phyloP scores from a whole-genome alignment of 2,329 filamentous ascomycete genomes.

The Truncatella angustata region DNA sequence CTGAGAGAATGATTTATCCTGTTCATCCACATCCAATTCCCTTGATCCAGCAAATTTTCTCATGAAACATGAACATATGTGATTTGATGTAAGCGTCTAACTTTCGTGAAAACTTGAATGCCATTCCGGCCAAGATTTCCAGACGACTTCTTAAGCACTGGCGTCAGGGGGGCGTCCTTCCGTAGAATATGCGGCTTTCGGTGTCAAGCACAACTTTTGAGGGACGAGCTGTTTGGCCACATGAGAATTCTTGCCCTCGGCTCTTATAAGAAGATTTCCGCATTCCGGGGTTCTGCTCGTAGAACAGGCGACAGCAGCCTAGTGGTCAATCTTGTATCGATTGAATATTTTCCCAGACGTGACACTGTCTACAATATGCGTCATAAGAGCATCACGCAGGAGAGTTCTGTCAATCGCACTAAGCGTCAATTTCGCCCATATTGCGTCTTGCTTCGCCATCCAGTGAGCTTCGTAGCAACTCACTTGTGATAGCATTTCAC shows the following conservation, averaged over 20 bases:
- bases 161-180: constrained; percentile 34
- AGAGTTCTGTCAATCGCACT: constrained; percentile 29
- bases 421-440: neutral
- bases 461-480: neutral
- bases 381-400: constrained; percentile 30
- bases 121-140: constrained; percentile 16
- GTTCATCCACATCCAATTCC: neutral
- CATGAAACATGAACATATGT: constrained; percentile 14
- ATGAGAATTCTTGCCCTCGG: constrained; percentile 34
- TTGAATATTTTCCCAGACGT: constrained; percentile 30
- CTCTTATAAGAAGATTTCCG: constrained; percentile 35
- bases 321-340: constrained; percentile 13
- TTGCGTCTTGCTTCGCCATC: too few relatives aligned
- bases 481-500: constrained; percentile 12
- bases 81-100: constrained; percentile 12
- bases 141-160: constrained; percentile 19
- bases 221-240: constrained; percentile 37
- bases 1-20: constrained; percentile 19
- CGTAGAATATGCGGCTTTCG: constrained; percentile 34
- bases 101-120: constrained; percentile 21
- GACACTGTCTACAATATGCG: constrained; percentile 26
- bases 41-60: neutral
- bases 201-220: constrained; percentile 33
- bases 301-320: constrained; percentile 27
- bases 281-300: constrained; percentile 28